These are phyloP conservation scores for Beauveria sp. DNA, from an alignment of 2,329 filamentous ascomycete species.

Conservation along the genomic window DNA sequence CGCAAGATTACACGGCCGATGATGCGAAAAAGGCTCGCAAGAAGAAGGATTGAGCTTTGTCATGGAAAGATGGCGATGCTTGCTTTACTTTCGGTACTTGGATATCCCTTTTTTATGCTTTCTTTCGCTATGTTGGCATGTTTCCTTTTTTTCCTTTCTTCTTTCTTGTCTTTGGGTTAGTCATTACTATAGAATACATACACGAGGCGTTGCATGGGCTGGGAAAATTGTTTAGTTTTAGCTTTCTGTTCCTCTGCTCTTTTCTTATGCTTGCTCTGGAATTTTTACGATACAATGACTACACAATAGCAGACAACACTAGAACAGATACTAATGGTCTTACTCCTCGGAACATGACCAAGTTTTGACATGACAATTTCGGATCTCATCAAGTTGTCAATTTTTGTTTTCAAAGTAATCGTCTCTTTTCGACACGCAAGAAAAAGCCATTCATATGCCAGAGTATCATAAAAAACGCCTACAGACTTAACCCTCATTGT, in stretches of 20 bases:
- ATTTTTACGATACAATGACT: background rate
- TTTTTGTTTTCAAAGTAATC: too few relatives aligned
- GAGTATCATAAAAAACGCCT: too few relatives aligned
- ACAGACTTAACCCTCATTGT: too few relatives aligned
- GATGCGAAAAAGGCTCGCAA: conserved; percentile 7
- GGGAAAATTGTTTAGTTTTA: background rate
- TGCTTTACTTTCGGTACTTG: background rate
- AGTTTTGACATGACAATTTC: too few relatives aligned
- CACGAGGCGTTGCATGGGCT: conserved; percentile 2
- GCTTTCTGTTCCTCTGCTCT: background rate
- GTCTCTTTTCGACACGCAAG: too few relatives aligned
- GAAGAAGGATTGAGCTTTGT: background rate
- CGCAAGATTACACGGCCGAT: conserved; percentile 10
- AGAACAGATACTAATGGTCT: background rate
- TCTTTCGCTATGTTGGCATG: background rate
- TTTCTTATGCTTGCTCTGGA: background rate
- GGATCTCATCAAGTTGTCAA: too few relatives aligned
- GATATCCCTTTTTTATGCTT: background rate
- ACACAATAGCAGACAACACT: background rate
- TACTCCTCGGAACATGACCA: background rate
- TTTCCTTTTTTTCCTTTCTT: background rate
- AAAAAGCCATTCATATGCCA: too few relatives aligned
- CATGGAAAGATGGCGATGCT: background rate
- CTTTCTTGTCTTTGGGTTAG: background rate
- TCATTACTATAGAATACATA: background rate